Evolutionary conservation across 345 rosid species (phyloP), one percentile per base, ranked within the genome.

Genomic region (Populus alba): DNA sequence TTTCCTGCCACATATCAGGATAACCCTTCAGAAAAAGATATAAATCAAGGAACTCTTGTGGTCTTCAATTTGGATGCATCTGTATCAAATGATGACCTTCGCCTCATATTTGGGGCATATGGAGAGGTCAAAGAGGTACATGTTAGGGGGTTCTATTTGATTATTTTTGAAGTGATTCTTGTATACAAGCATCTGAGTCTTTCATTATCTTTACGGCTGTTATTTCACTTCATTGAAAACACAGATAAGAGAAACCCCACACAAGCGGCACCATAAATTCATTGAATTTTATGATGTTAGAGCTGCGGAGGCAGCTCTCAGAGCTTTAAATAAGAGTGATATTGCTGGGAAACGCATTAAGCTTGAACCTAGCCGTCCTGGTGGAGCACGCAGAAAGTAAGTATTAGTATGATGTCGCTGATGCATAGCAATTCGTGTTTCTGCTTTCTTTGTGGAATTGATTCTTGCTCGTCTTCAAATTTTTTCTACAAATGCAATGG

Each of bases 301-400:
- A 87, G 89, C 90, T 78, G 98, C 98, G 15, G 98, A 92, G 79
- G 90, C 92, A 53, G 98, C 98, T 65, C 90, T 95, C 37, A 95
- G 85, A 79, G 90, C 91, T 74, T 81, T 95, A 84, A 93, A 95
- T 80, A 87, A 96, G 87, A 88, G 97, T 80, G 98, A 95, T 81
- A 92, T 95, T 83, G 97, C 97, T 80, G 98, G 98, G 23, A 95
- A 95, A 81, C 92, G 98, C 77, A 95, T 95, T 84, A 95, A 95
- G 83, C 97, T 95, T 65, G 98, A 95, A 87, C 97, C 97, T 73
- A 95, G 98, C 83, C 95, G 98, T 73, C 98, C 98, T 63, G 98
- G 98, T 80, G 98, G 98, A 39, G 88, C 90, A 22, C 97, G 98
- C 59, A 88, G 92, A 77, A 87, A 85, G 97, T 92, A 78, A 85